Evolutionary conservation across 2,329 filamentous ascomycete genomes (phyloP).

Genomic region (Diaporthe sp.): DNA sequence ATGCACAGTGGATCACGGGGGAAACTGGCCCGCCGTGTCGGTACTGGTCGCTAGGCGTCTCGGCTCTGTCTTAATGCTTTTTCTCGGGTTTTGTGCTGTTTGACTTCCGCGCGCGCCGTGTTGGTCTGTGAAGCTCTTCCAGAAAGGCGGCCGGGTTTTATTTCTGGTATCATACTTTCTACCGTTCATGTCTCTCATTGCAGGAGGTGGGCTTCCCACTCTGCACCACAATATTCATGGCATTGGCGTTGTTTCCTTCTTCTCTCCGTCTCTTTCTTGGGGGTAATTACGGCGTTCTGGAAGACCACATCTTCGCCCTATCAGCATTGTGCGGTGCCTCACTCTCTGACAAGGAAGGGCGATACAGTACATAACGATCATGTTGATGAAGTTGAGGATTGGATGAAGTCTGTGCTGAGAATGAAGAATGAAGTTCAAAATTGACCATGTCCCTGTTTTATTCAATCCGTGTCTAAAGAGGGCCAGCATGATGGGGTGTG

Average conservation of each 20-base stretch:
- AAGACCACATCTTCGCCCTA: slow-evolving; percentile 17
- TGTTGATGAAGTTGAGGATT: slow-evolving; percentile 30
- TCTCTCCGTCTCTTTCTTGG: too few relatives aligned
- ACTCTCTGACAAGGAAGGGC: slow-evolving; percentile 1
- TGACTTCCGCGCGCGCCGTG: background rate
- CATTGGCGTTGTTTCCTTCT: slow-evolving; percentile 19
- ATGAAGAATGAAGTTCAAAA: background rate
- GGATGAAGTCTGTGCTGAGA: slow-evolving; percentile 8
- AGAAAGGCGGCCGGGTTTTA: background rate
- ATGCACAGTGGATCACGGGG: slow-evolving; percentile 33
- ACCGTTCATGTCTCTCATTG: slow-evolving; percentile 20
- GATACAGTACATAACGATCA: slow-evolving; percentile 7
- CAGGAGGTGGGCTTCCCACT: background rate
- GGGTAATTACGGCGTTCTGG: slow-evolving; percentile 23
- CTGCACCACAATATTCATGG: background rate
- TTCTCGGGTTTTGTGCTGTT: background rate
- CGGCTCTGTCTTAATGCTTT: background rate
- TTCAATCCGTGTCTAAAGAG: background rate
- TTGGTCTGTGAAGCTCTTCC: slow-evolving; percentile 13
- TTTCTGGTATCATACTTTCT: slow-evolving; percentile 23
- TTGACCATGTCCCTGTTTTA: background rate
- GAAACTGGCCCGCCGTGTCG: slow-evolving; percentile 38
- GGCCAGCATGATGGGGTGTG: background rate
- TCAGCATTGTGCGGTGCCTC: slow-evolving; percentile 22
- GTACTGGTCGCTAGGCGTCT: slow-evolving; percentile 32